These are phyloP conservation scores for Dictyophora rubrovolvata DNA, from an alignment of 768 basidiomycete genomes.

Conservation along the genomic window DNA sequence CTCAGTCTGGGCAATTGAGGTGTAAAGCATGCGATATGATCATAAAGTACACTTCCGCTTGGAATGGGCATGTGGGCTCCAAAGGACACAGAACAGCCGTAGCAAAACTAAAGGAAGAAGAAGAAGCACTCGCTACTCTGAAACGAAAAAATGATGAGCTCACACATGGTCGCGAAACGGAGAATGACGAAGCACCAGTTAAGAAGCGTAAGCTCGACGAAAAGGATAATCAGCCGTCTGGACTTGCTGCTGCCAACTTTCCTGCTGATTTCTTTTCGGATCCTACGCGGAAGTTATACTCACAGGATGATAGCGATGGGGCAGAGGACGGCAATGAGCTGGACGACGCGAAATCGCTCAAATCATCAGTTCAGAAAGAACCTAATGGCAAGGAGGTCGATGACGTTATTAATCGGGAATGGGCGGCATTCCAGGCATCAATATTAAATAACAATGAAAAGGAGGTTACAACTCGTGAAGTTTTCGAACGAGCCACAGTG, in stretches of 20 bases:
- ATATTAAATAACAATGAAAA: conserved; percentile 32
- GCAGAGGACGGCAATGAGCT: conserved; percentile 34
- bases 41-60: conserved; percentile 73
- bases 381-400: conserved; percentile 10
- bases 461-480: conserved; percentile 25
- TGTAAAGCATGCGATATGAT: conserved; percentile 52
- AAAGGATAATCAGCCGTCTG: conserved; percentile 18
- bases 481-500: conserved; percentile 62
- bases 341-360: conserved; percentile 14
- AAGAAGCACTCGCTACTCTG: conserved; percentile 28
- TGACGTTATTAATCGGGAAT: conserved; percentile 52
- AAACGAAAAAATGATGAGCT: conserved; percentile 26
- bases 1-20: conserved; percentile 51
- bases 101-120: conserved; percentile 46
- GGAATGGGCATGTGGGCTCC: conserved; percentile 80
- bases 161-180: conserved; percentile 20
- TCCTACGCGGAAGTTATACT: conserved; percentile 39
- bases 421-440: conserved; percentile 59
- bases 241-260: conserved; percentile 24
- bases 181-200: conserved; percentile 6
- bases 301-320: conserved; percentile 24
- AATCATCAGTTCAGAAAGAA: not conserved
- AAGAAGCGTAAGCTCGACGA: conserved; percentile 12
- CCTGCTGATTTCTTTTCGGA: conserved; percentile 80
- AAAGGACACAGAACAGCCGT: conserved; percentile 67